Base-by-base conservation (phyloP, 83 land plant species). In the Picea engelmannii region DNA sequence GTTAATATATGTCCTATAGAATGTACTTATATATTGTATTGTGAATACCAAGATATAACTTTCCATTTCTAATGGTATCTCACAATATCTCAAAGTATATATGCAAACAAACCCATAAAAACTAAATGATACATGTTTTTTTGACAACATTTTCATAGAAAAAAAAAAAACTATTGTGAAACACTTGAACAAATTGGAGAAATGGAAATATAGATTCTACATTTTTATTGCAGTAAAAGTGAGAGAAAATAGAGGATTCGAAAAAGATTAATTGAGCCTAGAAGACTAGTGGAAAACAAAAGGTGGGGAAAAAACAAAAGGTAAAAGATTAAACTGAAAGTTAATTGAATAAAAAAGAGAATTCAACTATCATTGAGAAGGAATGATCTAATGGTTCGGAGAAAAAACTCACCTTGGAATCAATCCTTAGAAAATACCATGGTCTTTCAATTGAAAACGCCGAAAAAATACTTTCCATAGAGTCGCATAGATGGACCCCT, bases 361-460 rank as follows among this genome's bases (percentile, higher is more conserved):
- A n/a, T 21, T 24, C 78, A 21, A 20, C 31, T n/a, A 15, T 58
- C 78, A 58, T 75, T 75, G 78, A 75, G 42, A 75, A 52, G 78
- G 47, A 1, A 25, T 27, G 6, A 75, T 75, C 78, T 24, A 75
- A 75, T 58, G 78, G 78, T 44, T 24, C 24, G 4, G 0, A 75
- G 27, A 17, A 21, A 52, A 15, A 16, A 75, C 31, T 52, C 27
- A 11, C 15, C 17, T 21, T 21, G 18, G 1, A 47, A 25, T 75
- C 78, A 75, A 75, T 75, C 27, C 6, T 49, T 2, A 2, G 18
- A 24, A 47, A 4, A 52, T 4, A 17, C 15, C 47, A 11, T n/a
- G 21, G 18, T 58, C 78, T 52, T 75, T 58, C 10, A 60, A 75
- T 75, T 10, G 17, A 20, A 8, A 20, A 15, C 4, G 21, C n/a